Evolutionary conservation across 768 basidiomycete species (phyloP).

Genomic region (Xerocomellus amylosporus): DNA sequence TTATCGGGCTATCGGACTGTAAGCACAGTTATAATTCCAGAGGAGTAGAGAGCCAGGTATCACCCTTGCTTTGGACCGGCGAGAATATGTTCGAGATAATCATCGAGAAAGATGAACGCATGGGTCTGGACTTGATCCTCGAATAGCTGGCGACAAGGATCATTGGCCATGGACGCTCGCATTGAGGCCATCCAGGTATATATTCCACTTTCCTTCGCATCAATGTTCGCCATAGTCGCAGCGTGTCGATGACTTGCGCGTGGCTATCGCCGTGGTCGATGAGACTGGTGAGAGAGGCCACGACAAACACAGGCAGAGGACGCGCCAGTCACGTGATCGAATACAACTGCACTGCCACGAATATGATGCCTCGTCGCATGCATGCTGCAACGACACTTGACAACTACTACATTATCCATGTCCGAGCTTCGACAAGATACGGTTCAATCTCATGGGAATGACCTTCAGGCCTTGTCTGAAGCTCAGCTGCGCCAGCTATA

Average conservation of each 20-base stretch:
- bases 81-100: slow-evolving; percentile 71
- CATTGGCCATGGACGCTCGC: slow-evolving; percentile 65
- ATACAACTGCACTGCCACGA: slow-evolving; percentile 2
- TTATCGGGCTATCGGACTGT: slow-evolving; percentile 50
- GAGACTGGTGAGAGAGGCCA: neutral
- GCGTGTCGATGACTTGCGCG: neutral
- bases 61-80: slow-evolving; percentile 67
- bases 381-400: neutral
- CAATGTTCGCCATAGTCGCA: slow-evolving; percentile 10
- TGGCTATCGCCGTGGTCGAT: slow-evolving; percentile 1
- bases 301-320: slow-evolving; percentile 21
- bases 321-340: slow-evolving; percentile 32
- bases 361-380: neutral
- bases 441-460: neutral
- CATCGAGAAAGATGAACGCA: slow-evolving; percentile 76
- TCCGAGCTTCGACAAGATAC: slow-evolving; percentile 6
- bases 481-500: slow-evolving; percentile 54
- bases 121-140: slow-evolving; percentile 71
- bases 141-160: slow-evolving; percentile 67
- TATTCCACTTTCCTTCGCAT: slow-evolving; percentile 41
- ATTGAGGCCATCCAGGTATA: slow-evolving; percentile 67
- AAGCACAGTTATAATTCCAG: neutral
- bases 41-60: slow-evolving; percentile 15
- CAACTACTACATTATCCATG: slow-evolving; percentile 1
- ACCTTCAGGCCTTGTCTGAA: slow-evolving; percentile 42